Percentiles rank a stretch among this genome's conserved stretches.
Evolutionary conservation across 2,329 filamentous ascomycete species (phyloP).

Genomic region (Zymoseptoria brevis): DNA sequence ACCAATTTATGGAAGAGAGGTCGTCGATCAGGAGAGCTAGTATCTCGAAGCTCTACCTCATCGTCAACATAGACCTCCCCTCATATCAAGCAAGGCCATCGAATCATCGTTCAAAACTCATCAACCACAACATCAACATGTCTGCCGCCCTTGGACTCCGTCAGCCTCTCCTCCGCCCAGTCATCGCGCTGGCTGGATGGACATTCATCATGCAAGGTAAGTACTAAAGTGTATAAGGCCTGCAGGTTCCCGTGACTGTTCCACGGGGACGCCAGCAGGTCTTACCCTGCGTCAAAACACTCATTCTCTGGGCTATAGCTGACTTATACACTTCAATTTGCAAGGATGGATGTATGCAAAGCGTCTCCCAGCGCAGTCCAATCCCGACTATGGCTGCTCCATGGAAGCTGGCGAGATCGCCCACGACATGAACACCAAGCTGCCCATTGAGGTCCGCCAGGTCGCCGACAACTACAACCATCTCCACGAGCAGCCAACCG

Average conservation of each 20-base stretch:
- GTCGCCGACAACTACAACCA: conserved; percentile 38
- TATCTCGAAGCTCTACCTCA: too few relatives aligned
- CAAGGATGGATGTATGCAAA: conserved; percentile 35
- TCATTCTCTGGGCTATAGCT: too few relatives aligned
- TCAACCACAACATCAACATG: background rate
- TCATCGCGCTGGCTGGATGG: conserved; percentile 31
- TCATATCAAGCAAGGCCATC: too few relatives aligned
- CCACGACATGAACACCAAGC: conserved; percentile 12
- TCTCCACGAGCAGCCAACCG: conserved; percentile 33
- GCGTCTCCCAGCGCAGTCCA: conserved; percentile 28
- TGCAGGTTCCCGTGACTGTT: too few relatives aligned
- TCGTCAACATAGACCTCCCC: too few relatives aligned
- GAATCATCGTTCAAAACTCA: background rate
- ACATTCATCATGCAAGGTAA: conserved; percentile 23
- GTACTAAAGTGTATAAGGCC: too few relatives aligned
- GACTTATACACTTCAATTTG: conserved; percentile 8
- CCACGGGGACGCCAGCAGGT: too few relatives aligned
- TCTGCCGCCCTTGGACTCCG: conserved; percentile 6
- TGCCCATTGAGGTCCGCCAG: conserved; percentile 8
- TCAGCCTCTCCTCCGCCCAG: conserved; percentile 4
- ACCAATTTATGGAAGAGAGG: too few relatives aligned
- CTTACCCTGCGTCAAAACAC: too few relatives aligned
- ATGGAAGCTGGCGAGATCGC: conserved; percentile 5
- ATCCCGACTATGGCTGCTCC: conserved; percentile 18
- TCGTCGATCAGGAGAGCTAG: too few relatives aligned